Base-by-base conservation (phyloP, 75 land plant genomes). In the Ceratopteris richardii region DNA sequence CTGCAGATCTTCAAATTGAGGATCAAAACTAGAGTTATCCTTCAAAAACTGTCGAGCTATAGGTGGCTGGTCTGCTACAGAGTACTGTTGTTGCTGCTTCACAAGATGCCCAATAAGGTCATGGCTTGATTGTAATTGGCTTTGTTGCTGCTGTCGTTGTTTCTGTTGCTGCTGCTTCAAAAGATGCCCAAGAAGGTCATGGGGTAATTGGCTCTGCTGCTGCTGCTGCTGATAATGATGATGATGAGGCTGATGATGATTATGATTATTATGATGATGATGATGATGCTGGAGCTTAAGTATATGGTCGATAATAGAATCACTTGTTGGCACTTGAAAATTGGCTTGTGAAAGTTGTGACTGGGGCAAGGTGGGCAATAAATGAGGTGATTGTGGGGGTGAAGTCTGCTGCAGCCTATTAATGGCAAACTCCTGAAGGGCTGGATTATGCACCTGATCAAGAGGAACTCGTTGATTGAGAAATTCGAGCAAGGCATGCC, bases 211-310 rank as follows among this genome's bases (percentile, higher is more conserved):
- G n/a, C n/a, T n/a, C n/a, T n/a, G n/a, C n/a, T n/a, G n/a, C n/a
- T n/a, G n/a, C n/a, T n/a, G n/a, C n/a, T n/a, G n/a, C n/a, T n/a
- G n/a, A n/a, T n/a, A n/a, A n/a, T n/a, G n/a, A n/a, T n/a, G n/a
- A n/a, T n/a, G n/a, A n/a, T n/a, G n/a, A n/a, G n/a, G n/a, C n/a
- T n/a, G n/a, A n/a, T n/a, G n/a, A n/a, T n/a, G n/a, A n/a, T n/a
- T n/a, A n/a, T n/a, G n/a, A n/a, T n/a, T n/a, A n/a, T n/a, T n/a
- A n/a, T n/a, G n/a, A n/a, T n/a, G n/a, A n/a, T n/a, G n/a, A n/a
- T n/a, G n/a, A n/a, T n/a, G n/a, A n/a, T n/a, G n/a, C n/a, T 77
- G 70, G 23, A 78, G 65, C 51, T 72, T 76, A 50, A 84, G 82
- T 66, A 23, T 25, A 18, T 52, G 54, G 25, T 43, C 46, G 80